Conservation (phyloP, 352 stramenopile species). For the Phytophthora boehmeriae region DNA sequence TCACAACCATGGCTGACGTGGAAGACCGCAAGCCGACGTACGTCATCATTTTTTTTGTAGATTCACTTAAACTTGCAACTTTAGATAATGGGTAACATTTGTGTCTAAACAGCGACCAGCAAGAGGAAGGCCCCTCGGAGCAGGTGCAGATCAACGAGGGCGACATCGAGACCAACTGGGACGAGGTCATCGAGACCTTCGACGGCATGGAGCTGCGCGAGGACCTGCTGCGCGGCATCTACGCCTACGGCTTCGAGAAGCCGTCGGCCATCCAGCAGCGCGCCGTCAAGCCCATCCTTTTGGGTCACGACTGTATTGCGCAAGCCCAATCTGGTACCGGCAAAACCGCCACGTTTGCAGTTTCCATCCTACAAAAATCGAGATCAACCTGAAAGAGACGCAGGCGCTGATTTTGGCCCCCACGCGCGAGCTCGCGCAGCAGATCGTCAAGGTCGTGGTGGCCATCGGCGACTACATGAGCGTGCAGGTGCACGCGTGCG, state of each 20-base stretch:
- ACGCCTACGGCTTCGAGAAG: constrained; percentile 99
- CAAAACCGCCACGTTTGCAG: constrained; percentile 99
- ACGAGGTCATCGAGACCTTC: constrained; percentile 98
- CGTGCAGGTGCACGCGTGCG: constrained; percentile 97
- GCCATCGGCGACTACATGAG: constrained; percentile 96
- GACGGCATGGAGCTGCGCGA: constrained; percentile 99
- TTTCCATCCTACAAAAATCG: constrained; percentile 99
- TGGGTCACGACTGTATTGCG: constrained; percentile 98
- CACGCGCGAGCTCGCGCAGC: constrained; percentile 99
- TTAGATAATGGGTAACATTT: neutral
- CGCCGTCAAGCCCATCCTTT: constrained; percentile 97
- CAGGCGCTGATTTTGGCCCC: constrained; percentile 99
- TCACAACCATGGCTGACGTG: constrained; percentile 73
- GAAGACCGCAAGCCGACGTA: constrained; percentile 80
- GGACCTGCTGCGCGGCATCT: constrained; percentile 99
- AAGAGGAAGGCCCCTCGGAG: constrained; percentile 69
- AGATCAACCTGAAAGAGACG: constrained; percentile 95
- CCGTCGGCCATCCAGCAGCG: constrained; percentile 99
- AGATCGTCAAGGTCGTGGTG: constrained; percentile 99
- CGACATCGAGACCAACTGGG: constrained; percentile 99
- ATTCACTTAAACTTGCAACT: constrained; percentile 5
- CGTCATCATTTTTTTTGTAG: too few species aligned
- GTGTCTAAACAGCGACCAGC: constrained; percentile 45
- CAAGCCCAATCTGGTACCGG: constrained; percentile 99
- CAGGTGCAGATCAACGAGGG: constrained; percentile 87